Conservation (phyloP, 2,329 filamentous ascomycete genomes). For the Keithomyces neogunnii region DNA sequence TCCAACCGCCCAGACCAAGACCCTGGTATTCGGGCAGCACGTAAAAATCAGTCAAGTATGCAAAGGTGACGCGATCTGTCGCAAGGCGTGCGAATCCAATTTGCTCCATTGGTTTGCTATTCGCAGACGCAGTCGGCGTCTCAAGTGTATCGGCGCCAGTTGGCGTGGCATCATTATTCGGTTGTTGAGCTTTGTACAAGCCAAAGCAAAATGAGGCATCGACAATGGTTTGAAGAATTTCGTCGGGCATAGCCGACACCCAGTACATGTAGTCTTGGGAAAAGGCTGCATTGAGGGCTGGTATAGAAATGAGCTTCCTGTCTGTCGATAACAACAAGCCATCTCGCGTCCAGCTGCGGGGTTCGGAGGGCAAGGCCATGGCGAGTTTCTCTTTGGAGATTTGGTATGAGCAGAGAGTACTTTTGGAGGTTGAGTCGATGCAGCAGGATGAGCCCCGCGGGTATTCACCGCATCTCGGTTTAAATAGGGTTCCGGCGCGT, state of each 20-base stretch:
- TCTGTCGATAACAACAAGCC: slow-evolving; percentile 49
- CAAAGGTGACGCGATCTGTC: slow-evolving; percentile 57
- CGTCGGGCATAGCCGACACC: slow-evolving; percentile 37
- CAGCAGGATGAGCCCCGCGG: background rate
- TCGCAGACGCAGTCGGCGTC: no score
- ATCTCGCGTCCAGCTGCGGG: slow-evolving; percentile 29
- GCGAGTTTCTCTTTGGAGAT: background rate
- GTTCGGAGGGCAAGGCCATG: background rate
- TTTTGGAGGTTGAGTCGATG: background rate
- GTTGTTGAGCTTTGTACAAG: slow-evolving; percentile 29
- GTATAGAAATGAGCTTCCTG: slow-evolving; percentile 36
- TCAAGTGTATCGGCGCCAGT: background rate
- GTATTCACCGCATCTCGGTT: background rate
- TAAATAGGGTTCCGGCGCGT: background rate
- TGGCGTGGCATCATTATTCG: background rate
- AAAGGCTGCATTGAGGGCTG: slow-evolving; percentile 39
- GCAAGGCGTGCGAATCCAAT: slow-evolving; percentile 37
- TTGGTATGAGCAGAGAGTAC: background rate
- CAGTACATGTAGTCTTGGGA: slow-evolving; percentile 45
- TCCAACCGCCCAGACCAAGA: slow-evolving; percentile 51
- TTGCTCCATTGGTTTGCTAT: slow-evolving; percentile 6
- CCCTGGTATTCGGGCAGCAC: slow-evolving; percentile 45
- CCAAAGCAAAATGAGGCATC: slow-evolving; percentile 48
- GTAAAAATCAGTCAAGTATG: slow-evolving; percentile 56
- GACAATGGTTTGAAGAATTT: slow-evolving; percentile 35